Percentiles rank a stretch among this genome's conserved stretches.
Conservation (phyloP, 1,139 yeast genomes). For the Suhomyces choctaworum region DNA sequence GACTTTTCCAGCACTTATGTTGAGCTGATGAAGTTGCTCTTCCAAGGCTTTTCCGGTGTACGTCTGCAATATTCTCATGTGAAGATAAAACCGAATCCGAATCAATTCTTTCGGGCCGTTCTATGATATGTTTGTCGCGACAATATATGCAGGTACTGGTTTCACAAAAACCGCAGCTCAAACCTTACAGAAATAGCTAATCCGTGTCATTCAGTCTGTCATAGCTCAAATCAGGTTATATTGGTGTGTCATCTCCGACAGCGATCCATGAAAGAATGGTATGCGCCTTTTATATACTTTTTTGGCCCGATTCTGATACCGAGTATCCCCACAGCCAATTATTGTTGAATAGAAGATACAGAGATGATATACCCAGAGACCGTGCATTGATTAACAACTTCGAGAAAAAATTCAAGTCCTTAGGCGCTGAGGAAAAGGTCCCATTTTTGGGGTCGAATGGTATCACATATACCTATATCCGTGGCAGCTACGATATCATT, state of each 20-base stretch:
- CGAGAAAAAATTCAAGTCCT: conserved; percentile 25
- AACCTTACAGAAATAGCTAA: too few species aligned
- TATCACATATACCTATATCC: conserved; percentile 32
- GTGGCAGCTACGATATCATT: conserved; percentile 32
- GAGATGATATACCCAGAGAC: conserved; percentile 33
- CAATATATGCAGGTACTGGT: not conserved
- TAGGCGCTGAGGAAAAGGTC: conserved; percentile 25
- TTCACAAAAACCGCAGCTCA: too few species aligned
- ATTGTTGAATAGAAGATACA: conserved; percentile 39
- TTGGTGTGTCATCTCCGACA: too few species aligned
- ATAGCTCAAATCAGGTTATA: too few species aligned
- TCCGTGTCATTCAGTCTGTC: too few species aligned
- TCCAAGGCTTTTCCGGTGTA: conserved; percentile 13
- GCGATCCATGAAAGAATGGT: conserved; percentile 40
- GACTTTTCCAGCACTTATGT: conserved; percentile 9
- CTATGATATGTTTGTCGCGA: too few species aligned
- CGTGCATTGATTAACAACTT: conserved; percentile 27
- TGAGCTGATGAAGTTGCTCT: conserved; percentile 15
- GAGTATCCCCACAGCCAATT: conserved; percentile 36
- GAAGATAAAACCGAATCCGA: too few species aligned
- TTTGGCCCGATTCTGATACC: conserved; percentile 33
- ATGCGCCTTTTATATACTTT: conserved; percentile 40
- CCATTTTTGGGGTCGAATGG: conserved; percentile 36
- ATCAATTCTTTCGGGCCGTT: too few species aligned
- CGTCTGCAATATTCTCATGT: conserved; percentile 5